phyloP scores from a whole-genome alignment of 1,284 basidiomycete species.

The Vanrija humicola region DNA sequence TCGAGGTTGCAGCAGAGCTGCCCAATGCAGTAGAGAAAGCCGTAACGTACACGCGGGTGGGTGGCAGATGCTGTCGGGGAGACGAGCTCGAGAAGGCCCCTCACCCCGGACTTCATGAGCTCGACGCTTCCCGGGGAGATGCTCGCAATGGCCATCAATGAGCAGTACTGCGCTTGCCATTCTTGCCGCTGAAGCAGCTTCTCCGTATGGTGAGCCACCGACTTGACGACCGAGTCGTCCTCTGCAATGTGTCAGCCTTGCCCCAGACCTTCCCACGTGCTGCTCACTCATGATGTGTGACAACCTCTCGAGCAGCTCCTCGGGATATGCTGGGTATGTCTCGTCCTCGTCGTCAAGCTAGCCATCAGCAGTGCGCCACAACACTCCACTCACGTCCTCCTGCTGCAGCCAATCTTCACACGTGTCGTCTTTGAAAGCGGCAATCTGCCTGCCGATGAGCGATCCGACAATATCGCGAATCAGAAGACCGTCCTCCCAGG shows the following conservation, averaged over 20 bases:
- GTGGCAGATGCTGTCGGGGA: conserved; percentile 68
- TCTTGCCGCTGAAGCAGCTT: conserved; percentile 66
- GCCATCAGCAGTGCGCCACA: conserved; percentile 1
- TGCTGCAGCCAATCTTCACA: conserved; percentile 64
- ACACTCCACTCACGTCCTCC: conserved; percentile 57
- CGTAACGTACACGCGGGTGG: conserved; percentile 75
- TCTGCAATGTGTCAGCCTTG: conserved; percentile 17
- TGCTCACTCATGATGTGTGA: conserved; percentile 62
- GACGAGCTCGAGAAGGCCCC: conserved; percentile 52
- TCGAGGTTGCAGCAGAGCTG: conserved; percentile 76
- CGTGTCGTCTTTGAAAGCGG: conserved; percentile 51
- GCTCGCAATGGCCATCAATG: conserved; percentile 56
- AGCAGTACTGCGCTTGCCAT: conserved; percentile 75
- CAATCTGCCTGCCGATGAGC: conserved; percentile 34
- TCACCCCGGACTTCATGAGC: conserved; percentile 6
- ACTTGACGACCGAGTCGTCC: conserved; percentile 64
- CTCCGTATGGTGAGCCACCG: conserved; percentile 71
- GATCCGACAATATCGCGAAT: conserved; percentile 30
- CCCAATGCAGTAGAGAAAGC: conserved; percentile 80
- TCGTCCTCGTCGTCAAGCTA: conserved; percentile 68
- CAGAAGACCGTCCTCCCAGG: conserved; percentile 28
- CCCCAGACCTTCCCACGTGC: not conserved
- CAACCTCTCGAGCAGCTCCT: conserved; percentile 70
- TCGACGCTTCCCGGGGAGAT: conserved; percentile 25
- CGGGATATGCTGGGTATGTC: conserved; percentile 66